Evolutionary conservation across 257 asterid genomes (phyloP).

Genomic region (Nicotiana sylvestris): DNA sequence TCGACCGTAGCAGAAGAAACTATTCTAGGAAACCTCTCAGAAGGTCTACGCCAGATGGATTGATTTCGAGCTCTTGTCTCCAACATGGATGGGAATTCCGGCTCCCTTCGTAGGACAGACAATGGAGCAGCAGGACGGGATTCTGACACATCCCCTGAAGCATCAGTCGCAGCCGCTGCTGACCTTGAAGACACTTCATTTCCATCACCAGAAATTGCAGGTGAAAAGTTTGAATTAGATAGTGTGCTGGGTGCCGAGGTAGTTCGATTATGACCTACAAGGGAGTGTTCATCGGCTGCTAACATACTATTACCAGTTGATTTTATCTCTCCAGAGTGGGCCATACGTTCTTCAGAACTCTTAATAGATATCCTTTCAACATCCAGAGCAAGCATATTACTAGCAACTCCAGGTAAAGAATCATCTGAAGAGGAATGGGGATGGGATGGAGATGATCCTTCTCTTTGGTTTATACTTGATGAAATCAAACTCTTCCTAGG

Average conservation of each 20-base stretch:
- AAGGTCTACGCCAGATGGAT: slow-evolving; percentile 28
- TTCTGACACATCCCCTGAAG: slow-evolving; percentile 15
- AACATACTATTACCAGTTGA: slow-evolving; percentile 2
- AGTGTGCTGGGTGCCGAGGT: slow-evolving; percentile 19
- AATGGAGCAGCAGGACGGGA: slow-evolving; percentile 13
- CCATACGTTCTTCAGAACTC: slow-evolving; percentile 22
- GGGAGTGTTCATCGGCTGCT: slow-evolving; percentile 12
- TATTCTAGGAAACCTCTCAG: slow-evolving; percentile 32
- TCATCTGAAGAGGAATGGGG: slow-evolving; percentile 26
- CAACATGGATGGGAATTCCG: slow-evolving; percentile 20
- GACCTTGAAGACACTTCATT: slow-evolving; percentile 15
- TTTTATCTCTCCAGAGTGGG: slow-evolving; percentile 2
- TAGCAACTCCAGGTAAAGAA: slow-evolving; percentile 23
- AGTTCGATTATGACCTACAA: slow-evolving; percentile 28
- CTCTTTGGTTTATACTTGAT: slow-evolving; percentile 16
- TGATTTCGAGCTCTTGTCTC: slow-evolving; percentile 29
- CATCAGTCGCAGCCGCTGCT: slow-evolving; percentile 7
- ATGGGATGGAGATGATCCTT: slow-evolving; percentile 20
- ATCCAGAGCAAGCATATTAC: slow-evolving; percentile 19
- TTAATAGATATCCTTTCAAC: slow-evolving; percentile 15
- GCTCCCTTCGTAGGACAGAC: slow-evolving; percentile 19
- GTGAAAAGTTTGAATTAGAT: slow-evolving; percentile 20
- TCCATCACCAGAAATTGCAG: slow-evolving; percentile 18
- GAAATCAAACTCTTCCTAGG: slow-evolving; percentile 12
- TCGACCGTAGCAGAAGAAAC: slow-evolving; percentile 27